A percentile compares a stretch with the other conserved stretches of the same genome.
These are phyloP conservation scores for Ogataea salicorniae DNA, from an alignment of 805 yeast species.

Conservation along the genomic window DNA sequence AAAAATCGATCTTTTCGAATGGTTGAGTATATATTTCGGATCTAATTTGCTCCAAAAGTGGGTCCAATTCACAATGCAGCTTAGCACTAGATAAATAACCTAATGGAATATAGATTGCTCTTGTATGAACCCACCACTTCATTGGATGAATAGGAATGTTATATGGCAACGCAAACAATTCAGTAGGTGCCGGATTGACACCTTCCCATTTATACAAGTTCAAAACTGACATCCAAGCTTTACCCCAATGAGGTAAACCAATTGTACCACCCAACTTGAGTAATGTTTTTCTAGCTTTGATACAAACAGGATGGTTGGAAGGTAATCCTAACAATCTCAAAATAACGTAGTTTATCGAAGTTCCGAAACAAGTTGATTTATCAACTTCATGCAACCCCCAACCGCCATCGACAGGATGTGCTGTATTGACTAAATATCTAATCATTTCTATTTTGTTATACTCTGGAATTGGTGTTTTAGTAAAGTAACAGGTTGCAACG, in stretches of 20 bases:
- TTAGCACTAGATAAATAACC: slow-evolving; percentile 68
- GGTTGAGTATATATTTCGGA: slow-evolving; percentile 69
- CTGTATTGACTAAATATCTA: slow-evolving; percentile 81
- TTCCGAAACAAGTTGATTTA: slow-evolving; percentile 93
- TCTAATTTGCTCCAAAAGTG: slow-evolving; percentile 62
- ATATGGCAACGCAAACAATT: slow-evolving; percentile 84
- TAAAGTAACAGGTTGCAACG: slow-evolving; percentile 66
- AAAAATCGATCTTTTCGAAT: slow-evolving; percentile 63
- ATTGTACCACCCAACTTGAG: slow-evolving; percentile 81
- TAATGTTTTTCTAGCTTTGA: slow-evolving; percentile 68
- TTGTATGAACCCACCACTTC: slow-evolving; percentile 98
- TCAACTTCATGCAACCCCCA: slow-evolving; percentile 96
- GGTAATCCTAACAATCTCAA: slow-evolving; percentile 75
- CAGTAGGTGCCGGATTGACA: slow-evolving; percentile 97
- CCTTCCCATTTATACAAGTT: slow-evolving; percentile 92
- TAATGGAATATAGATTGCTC: slow-evolving; percentile 84
- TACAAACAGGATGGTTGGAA: slow-evolving; percentile 69
- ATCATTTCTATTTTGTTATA: slow-evolving; percentile 64
- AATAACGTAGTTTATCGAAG: slow-evolving; percentile 79
- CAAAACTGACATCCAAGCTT: slow-evolving; percentile 78
- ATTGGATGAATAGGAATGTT: slow-evolving; percentile 84
- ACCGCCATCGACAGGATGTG: slow-evolving; percentile 99
- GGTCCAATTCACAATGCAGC: slow-evolving; percentile 54
- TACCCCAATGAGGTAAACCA: slow-evolving; percentile 96
- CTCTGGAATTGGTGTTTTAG: slow-evolving; percentile 63